Evolutionary conservation across 2,329 filamentous ascomycete genomes (phyloP).

Genomic region (Triangularia setosa): DNA sequence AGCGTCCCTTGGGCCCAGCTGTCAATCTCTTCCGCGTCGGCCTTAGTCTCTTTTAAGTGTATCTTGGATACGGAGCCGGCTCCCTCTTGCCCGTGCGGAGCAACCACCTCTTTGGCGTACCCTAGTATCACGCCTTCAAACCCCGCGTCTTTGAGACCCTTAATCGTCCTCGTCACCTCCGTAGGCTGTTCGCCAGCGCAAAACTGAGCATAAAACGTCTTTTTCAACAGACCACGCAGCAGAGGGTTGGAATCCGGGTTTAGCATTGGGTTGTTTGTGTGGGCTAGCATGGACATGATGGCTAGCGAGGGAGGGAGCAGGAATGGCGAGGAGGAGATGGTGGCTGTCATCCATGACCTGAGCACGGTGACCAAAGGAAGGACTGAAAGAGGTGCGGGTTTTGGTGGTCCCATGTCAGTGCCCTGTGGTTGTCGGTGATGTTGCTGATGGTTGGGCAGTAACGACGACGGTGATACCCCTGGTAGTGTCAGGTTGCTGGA

Average conservation of each 20-base stretch:
- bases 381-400: slow-evolving; percentile 53
- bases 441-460: background rate
- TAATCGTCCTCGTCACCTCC: slow-evolving; percentile 65
- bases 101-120: slow-evolving; percentile 78
- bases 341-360: slow-evolving; percentile 65
- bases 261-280: slow-evolving; percentile 62
- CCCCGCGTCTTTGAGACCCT: slow-evolving; percentile 66
- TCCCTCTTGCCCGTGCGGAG: slow-evolving; percentile 42
- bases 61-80: background rate
- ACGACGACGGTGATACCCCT: slow-evolving; percentile 8
- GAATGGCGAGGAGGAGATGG: slow-evolving; percentile 65
- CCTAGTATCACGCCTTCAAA: slow-evolving; percentile 81
- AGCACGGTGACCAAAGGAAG: slow-evolving; percentile 64
- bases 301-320: slow-evolving; percentile 68
- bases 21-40: slow-evolving; percentile 55
- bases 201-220: slow-evolving; percentile 87
- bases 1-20: slow-evolving; percentile 73
- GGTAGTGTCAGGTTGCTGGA: slow-evolving; percentile 20
- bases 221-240: slow-evolving; percentile 66
- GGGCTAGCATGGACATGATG: slow-evolving; percentile 64
- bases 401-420: slow-evolving; percentile 6
- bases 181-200: slow-evolving; percentile 72
- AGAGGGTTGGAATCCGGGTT: slow-evolving; percentile 73
- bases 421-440: slow-evolving; percentile 17
- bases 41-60: slow-evolving; percentile 34